These are phyloP conservation scores for Exserohilum rostratum DNA, from an alignment of 2,329 filamentous ascomycete genomes.

Conservation along the genomic window DNA sequence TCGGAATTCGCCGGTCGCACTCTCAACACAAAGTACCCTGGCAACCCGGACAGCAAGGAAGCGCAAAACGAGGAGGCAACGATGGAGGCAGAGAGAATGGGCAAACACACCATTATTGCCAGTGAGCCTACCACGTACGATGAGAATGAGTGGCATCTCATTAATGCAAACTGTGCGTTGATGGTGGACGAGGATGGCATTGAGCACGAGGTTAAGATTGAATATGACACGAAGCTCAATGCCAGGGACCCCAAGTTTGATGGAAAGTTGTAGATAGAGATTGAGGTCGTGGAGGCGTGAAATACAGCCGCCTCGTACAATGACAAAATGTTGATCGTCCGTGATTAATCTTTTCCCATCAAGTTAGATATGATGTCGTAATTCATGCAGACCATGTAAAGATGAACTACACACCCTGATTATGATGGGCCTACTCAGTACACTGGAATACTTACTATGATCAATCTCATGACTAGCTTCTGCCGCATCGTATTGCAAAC, in stretches of 20 bases:
- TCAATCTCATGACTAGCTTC: no score
- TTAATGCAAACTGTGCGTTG: slow-evolving; percentile 56
- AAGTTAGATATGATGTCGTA: no score
- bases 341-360: no score
- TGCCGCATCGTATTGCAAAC: no score
- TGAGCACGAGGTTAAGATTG: slow-evolving; percentile 44
- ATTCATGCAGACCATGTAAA: no score
- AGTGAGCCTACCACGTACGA: slow-evolving; percentile 62
- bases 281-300: no score
- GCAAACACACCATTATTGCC: slow-evolving; percentile 60
- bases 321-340: no score
- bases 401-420: no score
- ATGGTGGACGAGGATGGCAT: slow-evolving; percentile 51
- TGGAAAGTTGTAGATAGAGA: not conserved
- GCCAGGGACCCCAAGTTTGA: slow-evolving; percentile 48
- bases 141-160: slow-evolving; percentile 58
- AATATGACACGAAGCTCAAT: slow-evolving; percentile 50
- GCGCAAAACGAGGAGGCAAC: slow-evolving; percentile 43
- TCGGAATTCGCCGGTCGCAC: slow-evolving; percentile 58
- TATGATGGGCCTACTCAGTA: no score
- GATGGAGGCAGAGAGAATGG: slow-evolving; percentile 51
- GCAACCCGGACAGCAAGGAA: slow-evolving; percentile 52
- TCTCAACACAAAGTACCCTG: slow-evolving; percentile 60
- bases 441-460: no score
- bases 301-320: no score